Evolutionary conservation across 495 filamentous ascomycete species (phyloP).

Genomic region (Talaromyces stipitatus): DNA sequence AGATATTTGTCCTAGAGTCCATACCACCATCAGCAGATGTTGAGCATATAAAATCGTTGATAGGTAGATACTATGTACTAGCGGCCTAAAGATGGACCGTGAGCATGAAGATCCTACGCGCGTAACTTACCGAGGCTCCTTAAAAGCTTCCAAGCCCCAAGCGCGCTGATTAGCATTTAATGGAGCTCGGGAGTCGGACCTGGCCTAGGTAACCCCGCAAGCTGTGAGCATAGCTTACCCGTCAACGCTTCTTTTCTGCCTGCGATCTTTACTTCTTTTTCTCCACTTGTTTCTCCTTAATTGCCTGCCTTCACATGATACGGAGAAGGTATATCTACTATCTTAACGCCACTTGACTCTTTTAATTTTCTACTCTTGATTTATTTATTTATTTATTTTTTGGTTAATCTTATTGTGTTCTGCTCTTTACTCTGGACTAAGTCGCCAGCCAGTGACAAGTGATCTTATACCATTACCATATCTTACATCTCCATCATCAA

Average conservation of each 20-base stretch:
- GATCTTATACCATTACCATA: neutral
- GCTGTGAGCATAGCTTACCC: neutral
- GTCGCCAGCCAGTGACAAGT: neutral
- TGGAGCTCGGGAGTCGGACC: no score
- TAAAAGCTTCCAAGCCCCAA: neutral
- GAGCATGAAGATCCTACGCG: neutral
- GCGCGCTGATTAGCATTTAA: neutral
- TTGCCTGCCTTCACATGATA: neutral
- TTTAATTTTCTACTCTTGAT: neutral
- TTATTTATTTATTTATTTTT: neutral
- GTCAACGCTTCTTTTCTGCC: neutral
- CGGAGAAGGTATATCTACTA: neutral
- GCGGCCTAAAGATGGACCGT: no score
- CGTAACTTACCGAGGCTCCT: constrained; percentile 1
- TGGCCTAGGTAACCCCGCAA: neutral
- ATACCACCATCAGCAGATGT: no score
- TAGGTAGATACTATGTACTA: no score
- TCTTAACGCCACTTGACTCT: neutral
- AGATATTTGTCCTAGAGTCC: no score
- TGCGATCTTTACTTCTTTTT: neutral
- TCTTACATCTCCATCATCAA: constrained; percentile 2
- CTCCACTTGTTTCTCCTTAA: neutral
- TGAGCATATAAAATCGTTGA: no score
- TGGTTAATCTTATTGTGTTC: neutral
- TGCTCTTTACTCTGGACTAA: neutral